Evolutionary conservation across 306 rosid genomes (phyloP), one percentile per base, ranked within the genome.

Genomic region (Lithocarpus polystachyus): DNA sequence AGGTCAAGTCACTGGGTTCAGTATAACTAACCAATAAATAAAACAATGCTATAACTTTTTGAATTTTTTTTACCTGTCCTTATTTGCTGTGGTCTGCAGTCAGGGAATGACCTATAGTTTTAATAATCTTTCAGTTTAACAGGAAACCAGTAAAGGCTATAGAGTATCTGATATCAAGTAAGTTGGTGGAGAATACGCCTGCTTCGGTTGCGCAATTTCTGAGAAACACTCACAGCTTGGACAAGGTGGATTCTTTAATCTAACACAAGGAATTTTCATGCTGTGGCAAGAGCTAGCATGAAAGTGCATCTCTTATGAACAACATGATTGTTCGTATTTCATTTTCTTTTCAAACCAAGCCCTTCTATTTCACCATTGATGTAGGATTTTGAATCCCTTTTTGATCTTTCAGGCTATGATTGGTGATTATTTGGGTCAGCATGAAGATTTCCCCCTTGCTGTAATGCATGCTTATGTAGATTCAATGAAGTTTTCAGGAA

Each of bases 381-480:
- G 43, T 75, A 65, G 61, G 57, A 77, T 79, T 74, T 77, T 26
- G 77, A 56, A 79, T 68, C 20, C 61, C 75, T 72, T 48, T 79
- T 71, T 77, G 55, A 33, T 18, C 81, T 87, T 91, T 83, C 92
- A 96, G 99, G 92, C 97, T 72, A 88, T 88, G 86, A 85, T 96
- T 67, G 99, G 99, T 55, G 99, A 96, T 85, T 96, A 93, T 87
- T 84, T 96, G 85, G 99, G 99, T 65, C 99, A 93, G 86, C 99
- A 96, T 84, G 98, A 96, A 90, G 99, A 96, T 77, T 96, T 96
- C 65, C 98, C 99, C 80, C 90, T 96, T 78, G 88, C 97, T 72
- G 99, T 93, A 82, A 96, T 96, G 99, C 98, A 96, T 88, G 92
- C 97, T 23, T 96, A 85, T 88, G 97, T 96, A 69, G 98, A 90